These are phyloP conservation scores for Trypanosoma scelopori DNA, from an alignment of 208 protist species.

Conservation along the genomic window DNA sequence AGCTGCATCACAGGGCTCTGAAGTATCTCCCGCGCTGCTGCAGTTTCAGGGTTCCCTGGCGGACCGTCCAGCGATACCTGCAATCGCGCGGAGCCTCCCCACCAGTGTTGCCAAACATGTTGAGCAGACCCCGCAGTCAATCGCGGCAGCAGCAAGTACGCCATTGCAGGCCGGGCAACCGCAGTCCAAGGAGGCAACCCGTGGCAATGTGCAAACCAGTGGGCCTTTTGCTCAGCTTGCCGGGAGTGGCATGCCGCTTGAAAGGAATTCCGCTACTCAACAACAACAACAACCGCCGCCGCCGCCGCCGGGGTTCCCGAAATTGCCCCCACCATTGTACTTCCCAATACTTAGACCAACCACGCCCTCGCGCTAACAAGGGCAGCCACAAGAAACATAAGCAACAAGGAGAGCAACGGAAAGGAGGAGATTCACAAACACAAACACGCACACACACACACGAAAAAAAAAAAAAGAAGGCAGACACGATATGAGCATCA, in stretches of 20 bases:
- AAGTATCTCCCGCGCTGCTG: too few relatives aligned
- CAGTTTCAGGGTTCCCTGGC: too few relatives aligned
- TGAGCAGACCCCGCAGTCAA: not conserved
- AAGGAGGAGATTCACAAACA: not conserved
- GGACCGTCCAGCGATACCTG: too few relatives aligned
- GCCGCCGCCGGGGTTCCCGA: not conserved
- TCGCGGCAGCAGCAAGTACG: not conserved
- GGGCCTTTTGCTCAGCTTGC: not conserved
- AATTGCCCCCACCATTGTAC: conserved; percentile 57
- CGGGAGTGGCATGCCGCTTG: not conserved
- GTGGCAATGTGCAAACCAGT: not conserved
- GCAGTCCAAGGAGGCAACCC: not conserved
- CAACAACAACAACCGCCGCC: too few relatives aligned
- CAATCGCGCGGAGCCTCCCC: too few relatives aligned
- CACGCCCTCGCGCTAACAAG: conserved; percentile 6
- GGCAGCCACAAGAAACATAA: not conserved
- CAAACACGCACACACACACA: too few relatives aligned
- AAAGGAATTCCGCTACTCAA: not conserved
- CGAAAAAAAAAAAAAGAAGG: conserved; percentile 8
- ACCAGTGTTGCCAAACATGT: not conserved
- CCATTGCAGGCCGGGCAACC: not conserved
- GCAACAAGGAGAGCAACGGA: not conserved
- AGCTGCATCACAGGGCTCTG: too few relatives aligned
- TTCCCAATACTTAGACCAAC: conserved; percentile 47
- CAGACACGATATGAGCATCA: not conserved